A percentile compares a stretch with the other conserved stretches of the same genome.
Conservation (phyloP, 1,139 yeast species). For the Debaryomyces coudertii region DNA sequence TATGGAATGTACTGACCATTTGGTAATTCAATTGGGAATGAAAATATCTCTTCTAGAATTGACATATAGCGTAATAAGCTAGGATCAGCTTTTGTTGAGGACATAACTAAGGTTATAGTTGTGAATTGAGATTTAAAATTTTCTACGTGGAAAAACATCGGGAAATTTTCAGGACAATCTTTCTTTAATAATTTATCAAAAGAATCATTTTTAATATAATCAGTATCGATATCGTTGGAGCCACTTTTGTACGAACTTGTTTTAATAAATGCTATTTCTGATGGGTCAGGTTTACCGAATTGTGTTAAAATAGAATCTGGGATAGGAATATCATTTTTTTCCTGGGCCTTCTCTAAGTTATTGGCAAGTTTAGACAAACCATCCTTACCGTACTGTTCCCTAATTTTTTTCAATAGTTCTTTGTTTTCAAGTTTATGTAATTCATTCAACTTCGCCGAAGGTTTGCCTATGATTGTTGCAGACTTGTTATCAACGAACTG, state of each 20-base stretch:
- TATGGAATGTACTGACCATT: constrained; percentile 63
- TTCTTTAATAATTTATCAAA: constrained; percentile 33
- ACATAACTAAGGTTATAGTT: constrained; percentile 65
- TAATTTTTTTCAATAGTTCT: constrained; percentile 51
- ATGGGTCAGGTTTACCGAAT: constrained; percentile 75
- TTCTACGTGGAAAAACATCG: constrained; percentile 78
- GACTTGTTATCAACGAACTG: constrained; percentile 67
- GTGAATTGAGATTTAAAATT: constrained; percentile 79
- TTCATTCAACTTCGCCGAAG: constrained; percentile 68
- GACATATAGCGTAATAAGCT: constrained; percentile 66
- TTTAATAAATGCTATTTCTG: constrained; percentile 69
- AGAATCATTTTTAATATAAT: constrained; percentile 22
- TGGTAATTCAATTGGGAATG: constrained; percentile 70
- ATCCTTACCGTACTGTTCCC: constrained; percentile 54
- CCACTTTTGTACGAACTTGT: constrained; percentile 66
- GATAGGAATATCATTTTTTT: constrained; percentile 69
- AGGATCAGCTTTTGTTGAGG: constrained; percentile 63
- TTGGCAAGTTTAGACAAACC: constrained; percentile 60
- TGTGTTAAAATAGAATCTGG: constrained; percentile 65
- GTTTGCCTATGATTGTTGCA: constrained; percentile 74
- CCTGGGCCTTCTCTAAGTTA: constrained; percentile 62
- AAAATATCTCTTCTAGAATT: constrained; percentile 64
- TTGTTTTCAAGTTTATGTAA: constrained; percentile 54
- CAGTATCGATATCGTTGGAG: constrained; percentile 24
- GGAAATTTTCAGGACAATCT: constrained; percentile 55